Conservation (phyloP, 2,329 filamentous ascomycete species). For the Monilinia vaccinii-corymbosi region DNA sequence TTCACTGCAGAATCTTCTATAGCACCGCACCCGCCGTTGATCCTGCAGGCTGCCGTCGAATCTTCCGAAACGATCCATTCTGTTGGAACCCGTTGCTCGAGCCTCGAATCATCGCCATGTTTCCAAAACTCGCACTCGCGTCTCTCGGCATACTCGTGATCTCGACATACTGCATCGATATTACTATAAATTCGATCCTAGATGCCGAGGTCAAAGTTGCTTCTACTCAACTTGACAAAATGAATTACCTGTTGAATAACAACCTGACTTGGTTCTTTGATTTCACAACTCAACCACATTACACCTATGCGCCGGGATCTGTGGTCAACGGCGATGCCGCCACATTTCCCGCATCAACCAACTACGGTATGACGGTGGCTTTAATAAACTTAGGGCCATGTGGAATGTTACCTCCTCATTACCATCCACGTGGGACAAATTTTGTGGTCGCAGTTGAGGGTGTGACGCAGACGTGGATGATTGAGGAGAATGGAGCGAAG, state of each 20-base stretch:
- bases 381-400: slow-evolving; percentile 41
- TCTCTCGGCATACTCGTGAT: slow-evolving; percentile 5
- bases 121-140: neutral
- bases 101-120: neutral
- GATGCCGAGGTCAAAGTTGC: slow-evolving; percentile 33
- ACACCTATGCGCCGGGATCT: slow-evolving; percentile 37
- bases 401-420: slow-evolving; percentile 42
- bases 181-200: slow-evolving; percentile 32
- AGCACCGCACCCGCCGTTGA: neutral
- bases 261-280: slow-evolving; percentile 39
- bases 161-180: slow-evolving; percentile 30
- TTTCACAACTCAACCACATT: slow-evolving; percentile 35
- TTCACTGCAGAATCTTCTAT: neutral
- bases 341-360: slow-evolving; percentile 40
- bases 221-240: slow-evolving; percentile 38
- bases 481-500: slow-evolving; percentile 40
- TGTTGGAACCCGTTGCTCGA: neutral
- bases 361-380: slow-evolving; percentile 39
- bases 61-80: neutral
- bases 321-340: slow-evolving; percentile 44
- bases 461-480: slow-evolving; percentile 43
- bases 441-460: slow-evolving; percentile 39
- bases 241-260: slow-evolving; percentile 33
- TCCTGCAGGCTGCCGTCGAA: slow-evolving; percentile 1
- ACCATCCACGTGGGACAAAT: slow-evolving; percentile 41